Base-by-base conservation (phyloP, 164 flowering plant genomes). In the Liriodendron chinense region DNA sequence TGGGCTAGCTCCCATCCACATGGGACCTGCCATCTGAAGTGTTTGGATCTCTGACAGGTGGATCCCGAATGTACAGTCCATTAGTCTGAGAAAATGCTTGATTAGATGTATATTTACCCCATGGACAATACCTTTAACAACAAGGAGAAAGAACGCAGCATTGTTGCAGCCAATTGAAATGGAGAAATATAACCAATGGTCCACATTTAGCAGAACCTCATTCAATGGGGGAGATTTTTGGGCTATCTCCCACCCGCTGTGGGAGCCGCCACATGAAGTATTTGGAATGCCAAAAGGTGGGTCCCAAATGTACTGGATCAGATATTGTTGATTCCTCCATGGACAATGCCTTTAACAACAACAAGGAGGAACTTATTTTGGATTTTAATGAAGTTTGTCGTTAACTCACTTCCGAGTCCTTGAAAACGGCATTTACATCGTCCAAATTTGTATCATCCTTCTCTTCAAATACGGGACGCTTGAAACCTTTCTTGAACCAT, bases 391-490 rank as follows among this genome's bases (percentile, higher is more conserved):
- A 12, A 22, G 67, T 8, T 47, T 47, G 49, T 64, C 22, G 20
- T 47, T 49, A 47, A 82, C 94, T 80, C 75, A 94, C 99, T 85
- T 92, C 98, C 26, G 94, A 90, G 75, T 90, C 98, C 80, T 87
- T 85, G 69, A 96, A 96, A 75, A 92, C 97, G 56, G 99, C 99
- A 85, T 96, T 94, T 14, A 96, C 92, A 76, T 96, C 98, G 85
- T 94, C 98, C 85, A 92, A 80, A 82, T 84, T 90, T 20, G 93
- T 74, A n/a, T 91, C 88, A 53, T 86, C 85, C 80, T 89, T 89
- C 83, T 96, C 99, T 65, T 89, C 86, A 78, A 94, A 96, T 20
- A 86, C 83, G 47, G 98, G 92, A 18, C 87, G 89, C 79, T 87
- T 92, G 76, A 80, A 96, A 72, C 82, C 94, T 85, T 90, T 90